Evolutionary conservation across 768 basidiomycete species (phyloP).

Genomic region (Suillus placidus): DNA sequence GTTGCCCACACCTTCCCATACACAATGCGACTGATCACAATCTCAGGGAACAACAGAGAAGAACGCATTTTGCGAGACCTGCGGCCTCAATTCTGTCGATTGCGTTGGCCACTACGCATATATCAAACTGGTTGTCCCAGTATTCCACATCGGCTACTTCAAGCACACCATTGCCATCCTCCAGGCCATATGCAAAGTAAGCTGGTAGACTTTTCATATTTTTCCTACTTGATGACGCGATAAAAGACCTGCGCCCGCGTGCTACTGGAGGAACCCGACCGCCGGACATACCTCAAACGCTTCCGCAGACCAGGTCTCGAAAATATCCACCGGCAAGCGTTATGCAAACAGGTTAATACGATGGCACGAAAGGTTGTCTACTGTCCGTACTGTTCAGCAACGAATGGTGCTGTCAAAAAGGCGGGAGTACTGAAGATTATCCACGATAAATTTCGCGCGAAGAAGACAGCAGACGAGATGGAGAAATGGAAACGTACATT

Average conservation of each 20-base stretch:
- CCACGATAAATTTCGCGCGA: constrained; percentile 95
- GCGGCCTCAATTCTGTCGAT: constrained; percentile 86
- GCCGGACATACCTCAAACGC: constrained; percentile 81
- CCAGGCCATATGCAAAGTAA: constrained; percentile 95
- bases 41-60: constrained; percentile 93
- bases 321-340: constrained; percentile 83
- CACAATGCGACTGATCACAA: constrained; percentile 3
- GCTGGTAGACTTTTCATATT: background rate
- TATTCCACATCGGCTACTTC: constrained; percentile 99
- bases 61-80: constrained; percentile 90
- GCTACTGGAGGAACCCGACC: constrained; percentile 83
- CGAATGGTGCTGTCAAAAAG: constrained; percentile 97
- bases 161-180: constrained; percentile 92
- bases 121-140: constrained; percentile 94
- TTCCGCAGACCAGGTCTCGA: constrained; percentile 91
- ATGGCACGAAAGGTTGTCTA: constrained; percentile 88
- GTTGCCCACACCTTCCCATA: constrained; percentile 25
- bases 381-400: constrained; percentile 91
- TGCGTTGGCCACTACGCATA: constrained; percentile 99
- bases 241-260: constrained; percentile 87
- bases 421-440: constrained; percentile 93
- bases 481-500: constrained; percentile 88
- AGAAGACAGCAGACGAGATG: constrained; percentile 88
- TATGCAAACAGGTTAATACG: constrained; percentile 84
- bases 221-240: constrained; percentile 7